Evolutionary conservation across 2,329 filamentous ascomycete genomes (phyloP).

Genomic region (Trichoderma simmonsii): DNA sequence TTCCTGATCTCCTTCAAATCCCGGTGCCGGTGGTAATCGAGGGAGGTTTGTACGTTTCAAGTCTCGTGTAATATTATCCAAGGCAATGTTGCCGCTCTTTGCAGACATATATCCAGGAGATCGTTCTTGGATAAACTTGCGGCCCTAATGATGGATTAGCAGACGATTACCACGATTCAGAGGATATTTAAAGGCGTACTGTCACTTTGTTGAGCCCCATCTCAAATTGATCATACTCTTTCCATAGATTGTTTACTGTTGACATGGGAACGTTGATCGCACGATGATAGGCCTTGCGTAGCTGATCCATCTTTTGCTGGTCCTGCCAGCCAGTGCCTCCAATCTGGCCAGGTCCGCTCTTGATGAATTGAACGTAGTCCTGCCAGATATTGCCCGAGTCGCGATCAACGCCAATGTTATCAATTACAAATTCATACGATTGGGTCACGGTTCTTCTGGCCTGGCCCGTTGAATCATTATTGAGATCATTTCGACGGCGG

Average conservation of each 20-base stretch:
- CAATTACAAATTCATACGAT: slow-evolving; percentile 88
- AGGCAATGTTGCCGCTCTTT: slow-evolving; percentile 79
- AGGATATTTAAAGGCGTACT: slow-evolving; percentile 45
- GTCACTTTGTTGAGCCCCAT: slow-evolving; percentile 90
- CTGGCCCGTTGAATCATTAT: slow-evolving; percentile 70
- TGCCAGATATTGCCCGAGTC: slow-evolving; percentile 88
- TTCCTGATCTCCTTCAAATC: slow-evolving; percentile 83
- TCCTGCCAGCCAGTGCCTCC: slow-evolving; percentile 92
- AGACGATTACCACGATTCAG: slow-evolving; percentile 13
- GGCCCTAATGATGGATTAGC: slow-evolving; percentile 56
- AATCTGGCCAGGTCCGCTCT: slow-evolving; percentile 77
- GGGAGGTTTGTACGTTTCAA: slow-evolving; percentile 76
- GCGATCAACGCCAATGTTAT: slow-evolving; percentile 86
- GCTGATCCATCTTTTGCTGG: slow-evolving; percentile 92
- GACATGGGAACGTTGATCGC: slow-evolving; percentile 84
- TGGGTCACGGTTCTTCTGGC: slow-evolving; percentile 77
- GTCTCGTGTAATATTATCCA: slow-evolving; percentile 82
- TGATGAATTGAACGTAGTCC: slow-evolving; percentile 93
- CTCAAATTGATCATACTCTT: slow-evolving; percentile 96
- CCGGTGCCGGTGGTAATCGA: slow-evolving; percentile 74
- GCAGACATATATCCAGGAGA: slow-evolving; percentile 96
- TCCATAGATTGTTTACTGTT: slow-evolving; percentile 83
- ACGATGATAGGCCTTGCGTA: slow-evolving; percentile 89
- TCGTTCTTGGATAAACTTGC: slow-evolving; percentile 90
- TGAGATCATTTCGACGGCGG: slow-evolving; percentile 81